Evolutionary conservation across 208 protist species (phyloP).

Genomic region (Crithidia mellificae): DNA sequence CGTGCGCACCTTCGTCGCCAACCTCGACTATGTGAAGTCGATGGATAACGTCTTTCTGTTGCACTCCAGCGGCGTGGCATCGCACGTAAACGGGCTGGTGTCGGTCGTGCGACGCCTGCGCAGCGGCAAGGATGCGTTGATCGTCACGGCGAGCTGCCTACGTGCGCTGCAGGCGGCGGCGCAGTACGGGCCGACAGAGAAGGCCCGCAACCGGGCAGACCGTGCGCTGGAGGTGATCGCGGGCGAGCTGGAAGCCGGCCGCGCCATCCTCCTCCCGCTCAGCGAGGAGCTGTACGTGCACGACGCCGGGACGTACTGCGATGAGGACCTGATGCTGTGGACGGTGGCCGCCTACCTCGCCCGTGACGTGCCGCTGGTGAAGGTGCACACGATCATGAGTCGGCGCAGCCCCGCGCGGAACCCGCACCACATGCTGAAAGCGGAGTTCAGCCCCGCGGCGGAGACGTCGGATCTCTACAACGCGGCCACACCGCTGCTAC

Average conservation of each 20-base stretch:
- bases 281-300: conserved; percentile 81
- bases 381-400: conserved; percentile 77
- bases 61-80: conserved; percentile 64
- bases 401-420: conserved; percentile 41
- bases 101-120: conserved; percentile 55
- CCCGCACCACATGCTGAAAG: conserved; percentile 74
- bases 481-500: conserved; percentile 55
- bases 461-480: conserved; percentile 57
- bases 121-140: conserved; percentile 77
- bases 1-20: conserved; percentile 62
- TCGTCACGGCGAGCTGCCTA: conserved; percentile 70
- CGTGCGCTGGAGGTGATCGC: conserved; percentile 71
- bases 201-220: conserved; percentile 31
- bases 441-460: conserved; percentile 50
- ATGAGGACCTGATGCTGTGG: conserved; percentile 90
- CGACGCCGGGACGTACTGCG: conserved; percentile 81
- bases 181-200: conserved; percentile 32
- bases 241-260: conserved; percentile 73
- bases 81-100: conserved; percentile 51
- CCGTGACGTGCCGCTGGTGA: conserved; percentile 76
- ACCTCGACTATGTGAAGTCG: conserved; percentile 49
- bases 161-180: conserved; percentile 43
- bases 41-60: conserved; percentile 79
- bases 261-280: conserved; percentile 59
- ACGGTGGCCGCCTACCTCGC: conserved; percentile 79